A percentile compares a stretch with the other conserved stretches of the same genome.
phyloP scores from a whole-genome alignment of 345 rosid genomes.

The Murraya paniculata region DNA sequence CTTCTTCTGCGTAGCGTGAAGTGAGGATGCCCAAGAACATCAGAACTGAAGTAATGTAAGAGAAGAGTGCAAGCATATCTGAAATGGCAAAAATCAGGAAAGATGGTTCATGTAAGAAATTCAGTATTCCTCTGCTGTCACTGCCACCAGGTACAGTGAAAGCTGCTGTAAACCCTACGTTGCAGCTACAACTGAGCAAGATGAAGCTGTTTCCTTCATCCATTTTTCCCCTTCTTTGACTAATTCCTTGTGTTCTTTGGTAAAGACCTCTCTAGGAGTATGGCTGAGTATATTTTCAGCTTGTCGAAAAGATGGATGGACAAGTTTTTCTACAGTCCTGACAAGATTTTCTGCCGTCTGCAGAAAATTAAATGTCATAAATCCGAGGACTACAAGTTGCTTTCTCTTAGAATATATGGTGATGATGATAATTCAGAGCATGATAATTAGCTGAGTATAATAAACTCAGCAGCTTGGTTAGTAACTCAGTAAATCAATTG shows the following conservation, averaged over 20 bases:
- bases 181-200: not conserved
- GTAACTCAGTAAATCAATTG: too few relatives aligned
- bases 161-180: not conserved
- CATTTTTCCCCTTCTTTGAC: not conserved
- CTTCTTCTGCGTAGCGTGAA: constrained; percentile 3
- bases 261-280: not conserved
- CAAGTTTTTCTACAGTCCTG: not conserved
- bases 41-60: not conserved
- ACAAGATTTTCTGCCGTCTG: not conserved
- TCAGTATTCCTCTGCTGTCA: not conserved
- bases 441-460: too few relatives aligned
- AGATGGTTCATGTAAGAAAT: not conserved
- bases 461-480: too few relatives aligned
- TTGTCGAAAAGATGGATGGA: not conserved
- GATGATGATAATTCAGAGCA: too few relatives aligned
- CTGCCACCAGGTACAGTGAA: not conserved
- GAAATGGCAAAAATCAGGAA: not conserved
- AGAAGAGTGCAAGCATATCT: not conserved
- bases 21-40: constrained; percentile 12
- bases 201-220: not conserved
- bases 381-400: too few relatives aligned
- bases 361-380: not conserved
- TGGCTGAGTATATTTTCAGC: rapidly evolving
- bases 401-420: too few relatives aligned
- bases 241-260: not conserved